Conservation (phyloP, 2,329 filamentous ascomycete genomes). For the Dactylonectria macrodidyma region DNA sequence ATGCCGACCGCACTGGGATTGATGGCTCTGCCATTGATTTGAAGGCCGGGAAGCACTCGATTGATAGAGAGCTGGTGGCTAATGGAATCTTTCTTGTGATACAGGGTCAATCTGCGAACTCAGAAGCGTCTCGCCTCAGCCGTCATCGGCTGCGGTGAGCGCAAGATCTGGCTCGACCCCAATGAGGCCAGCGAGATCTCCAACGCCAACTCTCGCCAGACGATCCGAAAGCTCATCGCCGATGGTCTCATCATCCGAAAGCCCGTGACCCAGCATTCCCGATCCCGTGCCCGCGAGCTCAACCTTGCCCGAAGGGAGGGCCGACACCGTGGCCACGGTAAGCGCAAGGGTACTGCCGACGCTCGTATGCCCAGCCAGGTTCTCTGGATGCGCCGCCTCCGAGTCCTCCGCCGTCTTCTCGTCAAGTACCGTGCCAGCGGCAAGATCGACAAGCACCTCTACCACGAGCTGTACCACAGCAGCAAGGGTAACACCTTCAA, state of each 20-base stretch:
- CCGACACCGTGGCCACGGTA: conserved; percentile 99
- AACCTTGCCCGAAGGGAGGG: conserved; percentile 95
- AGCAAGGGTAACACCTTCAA: conserved; percentile 99
- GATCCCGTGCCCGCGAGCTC: conserved; percentile 94
- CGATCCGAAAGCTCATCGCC: conserved; percentile 98
- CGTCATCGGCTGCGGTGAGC: conserved; percentile 98
- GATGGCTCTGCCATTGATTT: conserved; percentile 35
- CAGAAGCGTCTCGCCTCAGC: conserved; percentile 99
- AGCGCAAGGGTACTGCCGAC: conserved; percentile 99
- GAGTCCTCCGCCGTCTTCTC: conserved; percentile 98
- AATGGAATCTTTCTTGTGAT: conserved; percentile 42
- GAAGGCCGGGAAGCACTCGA: conserved; percentile 22
- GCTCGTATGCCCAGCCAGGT: conserved; percentile 99
- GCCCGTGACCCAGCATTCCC: conserved; percentile 99
- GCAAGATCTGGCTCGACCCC: conserved; percentile 99
- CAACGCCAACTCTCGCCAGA: conserved; percentile 99
- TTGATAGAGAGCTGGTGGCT: conserved; percentile 45
- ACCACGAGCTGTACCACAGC: conserved; percentile 99
- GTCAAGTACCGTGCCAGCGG: conserved; percentile 99
- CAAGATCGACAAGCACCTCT: conserved; percentile 99
- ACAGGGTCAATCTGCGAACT: conserved; percentile 99
- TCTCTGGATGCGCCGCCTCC: conserved; percentile 99
- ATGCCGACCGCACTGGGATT: conserved; percentile 32
- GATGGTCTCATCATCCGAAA: conserved; percentile 99
- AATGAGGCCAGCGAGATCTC: conserved; percentile 99